These are phyloP conservation scores for Hansenula sp. DNA, from an alignment of 1,139 yeast species.

Conservation along the genomic window DNA sequence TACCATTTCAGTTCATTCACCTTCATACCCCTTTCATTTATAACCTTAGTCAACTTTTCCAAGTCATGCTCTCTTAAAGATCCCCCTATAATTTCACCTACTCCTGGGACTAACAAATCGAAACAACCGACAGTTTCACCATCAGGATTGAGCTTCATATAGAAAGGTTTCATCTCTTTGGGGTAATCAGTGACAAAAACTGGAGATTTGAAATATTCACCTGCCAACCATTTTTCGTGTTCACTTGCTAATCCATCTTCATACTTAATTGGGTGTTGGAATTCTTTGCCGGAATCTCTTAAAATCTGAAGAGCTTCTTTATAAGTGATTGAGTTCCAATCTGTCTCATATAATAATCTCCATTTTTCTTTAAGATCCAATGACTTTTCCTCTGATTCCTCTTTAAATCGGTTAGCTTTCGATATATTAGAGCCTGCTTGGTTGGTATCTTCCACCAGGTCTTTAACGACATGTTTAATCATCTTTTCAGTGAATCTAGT, in stretches of 20 bases:
- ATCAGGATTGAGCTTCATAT: slow-evolving; percentile 59
- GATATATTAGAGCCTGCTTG: slow-evolving; percentile 40
- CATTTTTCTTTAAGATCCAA: slow-evolving; percentile 29
- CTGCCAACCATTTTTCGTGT: slow-evolving; percentile 90
- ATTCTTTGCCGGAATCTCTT: slow-evolving; percentile 27
- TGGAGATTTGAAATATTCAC: slow-evolving; percentile 61
- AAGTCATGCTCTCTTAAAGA: slow-evolving; percentile 80
- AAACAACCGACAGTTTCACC: slow-evolving; percentile 79
- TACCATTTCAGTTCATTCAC: slow-evolving; percentile 74
- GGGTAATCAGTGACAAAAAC: slow-evolving; percentile 94
- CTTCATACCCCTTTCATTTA: slow-evolving; percentile 53
- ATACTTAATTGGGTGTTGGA: slow-evolving; percentile 45
- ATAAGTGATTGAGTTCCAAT: slow-evolving; percentile 77
- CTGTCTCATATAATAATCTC: slow-evolving; percentile 20
- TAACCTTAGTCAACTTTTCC: slow-evolving; percentile 42
- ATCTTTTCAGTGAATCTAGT: slow-evolving; percentile 66
- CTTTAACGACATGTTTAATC: slow-evolving; percentile 52
- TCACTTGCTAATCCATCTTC: slow-evolving; percentile 78
- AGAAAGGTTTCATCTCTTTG: slow-evolving; percentile 73
- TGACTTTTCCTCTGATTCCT: slow-evolving; percentile 26
- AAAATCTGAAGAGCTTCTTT: slow-evolving; percentile 64
- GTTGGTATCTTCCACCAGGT: slow-evolving; percentile 31
- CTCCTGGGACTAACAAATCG: slow-evolving; percentile 82
- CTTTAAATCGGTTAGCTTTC: slow-evolving; percentile 34
- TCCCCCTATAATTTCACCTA: slow-evolving; percentile 98